Evolutionary conservation across 768 basidiomycete genomes (phyloP), one percentile per base, ranked within the genome.

Genomic region (Epithele typhae): DNA sequence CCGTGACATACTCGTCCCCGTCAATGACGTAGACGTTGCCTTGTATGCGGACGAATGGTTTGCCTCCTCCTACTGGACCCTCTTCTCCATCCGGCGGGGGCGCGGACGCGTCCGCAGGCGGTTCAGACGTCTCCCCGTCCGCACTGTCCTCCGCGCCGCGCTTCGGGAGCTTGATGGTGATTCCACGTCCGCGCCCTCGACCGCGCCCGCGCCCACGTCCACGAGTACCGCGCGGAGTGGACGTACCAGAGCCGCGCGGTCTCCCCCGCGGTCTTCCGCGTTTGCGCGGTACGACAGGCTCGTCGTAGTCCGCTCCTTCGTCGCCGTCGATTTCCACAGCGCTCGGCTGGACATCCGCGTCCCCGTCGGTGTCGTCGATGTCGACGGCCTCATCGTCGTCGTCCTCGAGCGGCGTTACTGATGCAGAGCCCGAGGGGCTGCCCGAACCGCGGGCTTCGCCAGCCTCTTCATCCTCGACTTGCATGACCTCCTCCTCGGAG

Each of bases 1-100:
- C 81, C 5, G 92, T 85, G 39, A 87, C 68, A 53, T 92, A 83
- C 68, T 97, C 95, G 62, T 98, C 95, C 37, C 87, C 86, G 27
- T 91, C 87, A 41, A 96, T 84, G 37, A 84, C 70, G 61, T 85
- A 87, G 5, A 79, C 75, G 53, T 80, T 74, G 9, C 86, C 91
- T 30, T 84, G 81, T 55, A 96, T 78, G 59, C 74, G 78, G 27
- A 81, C 70, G 69, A 84, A 88, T 1, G 84, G 81, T 54, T 85
- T 87, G 0, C 83, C 84, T 2, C 77, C 68, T 12, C 62, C 67
- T 34, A 60, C 46, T 3, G 59, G 51, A 5, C 57, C 63, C 43
- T 78, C 74, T n/a, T n/a, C n/a, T n/a, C n/a, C n/a, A n/a, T n/a
- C n/a, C n/a, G n/a, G n/a, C n/a, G n/a, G n/a, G n/a, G n/a, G n/a